A percentile compares a stretch with the other conserved stretches of the same genome.
These are phyloP conservation scores for Thelephora ganbajun DNA, from an alignment of 768 basidiomycete genomes.

Conservation along the genomic window DNA sequence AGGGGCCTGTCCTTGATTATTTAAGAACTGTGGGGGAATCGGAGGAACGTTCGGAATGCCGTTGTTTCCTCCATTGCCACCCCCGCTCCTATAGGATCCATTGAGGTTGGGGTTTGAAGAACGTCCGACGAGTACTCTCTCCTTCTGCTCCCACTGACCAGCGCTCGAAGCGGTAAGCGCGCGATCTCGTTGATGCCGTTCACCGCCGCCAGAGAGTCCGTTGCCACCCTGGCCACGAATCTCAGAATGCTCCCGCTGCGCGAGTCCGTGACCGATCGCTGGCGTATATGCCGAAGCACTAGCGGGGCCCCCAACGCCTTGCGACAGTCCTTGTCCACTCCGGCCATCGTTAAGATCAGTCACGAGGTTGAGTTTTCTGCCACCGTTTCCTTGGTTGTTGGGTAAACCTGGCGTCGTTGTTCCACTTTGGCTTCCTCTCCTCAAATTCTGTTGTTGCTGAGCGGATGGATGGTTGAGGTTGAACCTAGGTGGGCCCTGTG, in stretches of 20 bases:
- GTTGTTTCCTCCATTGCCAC: conserved; percentile 16
- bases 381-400: conserved; percentile 23
- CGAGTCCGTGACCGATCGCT: conserved; percentile 25
- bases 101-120: conserved; percentile 60
- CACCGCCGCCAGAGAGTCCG: conserved; percentile 20
- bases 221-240: conserved; percentile 17
- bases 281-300: conserved; percentile 33
- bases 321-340: conserved; percentile 29
- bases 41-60: conserved; percentile 53
- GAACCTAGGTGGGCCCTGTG: conserved; percentile 52
- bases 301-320: conserved; percentile 29
- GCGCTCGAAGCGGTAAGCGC: conserved; percentile 22
- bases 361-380: conserved; percentile 38
- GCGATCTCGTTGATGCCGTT: conserved; percentile 17
- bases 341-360: conserved; percentile 58
- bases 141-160: conserved; percentile 52
- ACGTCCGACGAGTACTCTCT: conserved; percentile 39
- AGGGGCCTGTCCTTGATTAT: conserved; percentile 28
- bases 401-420: conserved; percentile 21
- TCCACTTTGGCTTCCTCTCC: not conserved
- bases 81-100: conserved; percentile 35
- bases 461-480: conserved; percentile 35
- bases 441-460: conserved; percentile 17
- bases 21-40: conserved; percentile 58
- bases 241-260: conserved; percentile 18